Evolutionary conservation across 1,284 basidiomycete genomes (phyloP).

Genomic region (Somion occarium): DNA sequence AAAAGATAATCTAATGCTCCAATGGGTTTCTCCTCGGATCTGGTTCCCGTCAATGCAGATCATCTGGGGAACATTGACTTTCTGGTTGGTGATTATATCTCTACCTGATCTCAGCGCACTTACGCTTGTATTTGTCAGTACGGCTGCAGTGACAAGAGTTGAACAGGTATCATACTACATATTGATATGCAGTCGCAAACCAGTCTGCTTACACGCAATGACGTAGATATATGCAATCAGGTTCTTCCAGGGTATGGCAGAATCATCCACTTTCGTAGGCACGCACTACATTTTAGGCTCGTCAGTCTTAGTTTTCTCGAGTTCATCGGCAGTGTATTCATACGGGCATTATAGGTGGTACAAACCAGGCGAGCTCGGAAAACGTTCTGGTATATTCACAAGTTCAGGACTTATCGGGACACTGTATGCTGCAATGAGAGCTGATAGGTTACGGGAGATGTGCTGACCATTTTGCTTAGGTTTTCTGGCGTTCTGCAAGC

Average conservation of each 20-base stretch:
- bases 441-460: too few relatives aligned
- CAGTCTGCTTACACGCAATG: slow-evolving; percentile 6
- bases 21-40: slow-evolving; percentile 54
- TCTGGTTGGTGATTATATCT: slow-evolving; percentile 37
- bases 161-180: slow-evolving; percentile 38
- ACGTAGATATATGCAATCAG: slow-evolving; percentile 63
- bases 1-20: slow-evolving; percentile 62
- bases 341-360: slow-evolving; percentile 52
- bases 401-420: slow-evolving; percentile 63
- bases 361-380: slow-evolving; percentile 62
- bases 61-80: slow-evolving; percentile 59
- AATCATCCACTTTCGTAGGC: slow-evolving; percentile 73
- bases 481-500: slow-evolving; percentile 73
- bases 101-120: background rate
- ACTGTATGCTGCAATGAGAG: slow-evolving; percentile 46
- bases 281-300: slow-evolving; percentile 71
- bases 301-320: slow-evolving; percentile 22
- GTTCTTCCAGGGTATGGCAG: slow-evolving; percentile 71
- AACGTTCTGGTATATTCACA: slow-evolving; percentile 69
- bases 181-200: background rate
- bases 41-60: slow-evolving; percentile 67
- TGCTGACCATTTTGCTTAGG: slow-evolving; percentile 26
- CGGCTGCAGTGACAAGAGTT: slow-evolving; percentile 51
- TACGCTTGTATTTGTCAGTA: slow-evolving; percentile 30
- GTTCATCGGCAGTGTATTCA: background rate